Evolutionary conservation across 2,329 filamentous ascomycete genomes (phyloP), one percentile per base, ranked within the genome.

Genomic region (Phaeosphaeriaceae sp.): DNA sequence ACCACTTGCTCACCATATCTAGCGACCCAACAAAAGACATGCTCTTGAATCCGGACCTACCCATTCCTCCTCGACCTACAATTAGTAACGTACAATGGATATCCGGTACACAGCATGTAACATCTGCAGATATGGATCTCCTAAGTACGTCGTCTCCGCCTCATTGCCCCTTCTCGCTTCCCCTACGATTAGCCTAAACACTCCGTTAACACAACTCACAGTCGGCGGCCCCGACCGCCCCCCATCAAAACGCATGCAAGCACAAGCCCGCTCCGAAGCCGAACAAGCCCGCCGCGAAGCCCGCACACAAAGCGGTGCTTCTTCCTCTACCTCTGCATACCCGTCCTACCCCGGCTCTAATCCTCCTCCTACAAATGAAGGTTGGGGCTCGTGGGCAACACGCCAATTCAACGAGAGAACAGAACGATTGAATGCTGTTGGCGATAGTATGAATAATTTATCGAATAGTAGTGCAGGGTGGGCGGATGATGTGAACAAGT

Each of bases 51-150:
- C 86, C 89, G 0, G 81, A 89, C 49, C 82, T 90, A 0, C 68
- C 83, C 13, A 82, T 89, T 17, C 93, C 92, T 2, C 82, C 90
- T 11, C 85, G 94, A 2, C 94, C 94, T 1, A 96, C 92, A 0
- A 99, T 99, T 52, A 95, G 90, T 16, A 96, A 95, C 64, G 75
- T 99, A 30, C 92, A 97, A 74, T 99, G 94, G 94, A 91, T 99
- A 43, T 89, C 92, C 0, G 94, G 94, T 3, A 97, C 93, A 1
- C 93, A 97, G 73, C 89, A 95, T 63, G 83, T 99, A 37, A 91
- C 90, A 1, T 88, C 90, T 0, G 81, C 87, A 2, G 94, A 99
- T 64, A 85, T 99, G 66, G 94, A 97, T 66, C 76, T 96, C 2
- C 79, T 99, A 1, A 94, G 79, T 80, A 71, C 61, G 75, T 66